Base-by-base conservation (phyloP, 495 filamentous ascomycete species). In the Talaromyces borbonicus region DNA sequence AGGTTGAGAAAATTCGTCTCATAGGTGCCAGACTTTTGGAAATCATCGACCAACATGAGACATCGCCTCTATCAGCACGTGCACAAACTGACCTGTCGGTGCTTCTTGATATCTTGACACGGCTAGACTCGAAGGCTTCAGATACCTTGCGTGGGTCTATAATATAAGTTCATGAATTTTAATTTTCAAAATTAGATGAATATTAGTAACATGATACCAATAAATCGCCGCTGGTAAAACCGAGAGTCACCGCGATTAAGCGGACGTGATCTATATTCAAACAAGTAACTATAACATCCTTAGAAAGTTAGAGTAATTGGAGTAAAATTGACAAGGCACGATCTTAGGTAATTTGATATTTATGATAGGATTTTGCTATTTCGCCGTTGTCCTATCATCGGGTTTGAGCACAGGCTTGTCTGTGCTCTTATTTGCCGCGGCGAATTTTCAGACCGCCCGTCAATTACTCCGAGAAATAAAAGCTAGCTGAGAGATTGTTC, bases 1-100 rank as follows among this genome's bases (percentile, higher is more conserved):
- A 60, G 57, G 57, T 61, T 1, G 58, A 61, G 44, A 61, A 61
- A 33, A 56, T 61, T 15, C 49, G 58, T 12, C 51, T 59, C 16
- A 57, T 59, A 6, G 56, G 58, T 14, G 58, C 58, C 16, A 53
- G 51, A 33, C 46, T 61, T 4, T 49, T 61, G 12, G 58, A 52
- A 32, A 57, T 61, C 16, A 59, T 60, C 15, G 52, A 59, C 40
- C 52, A 57, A 46, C 31, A 56, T 50, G 42, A 56, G 46, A 27
- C 33, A 4, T 54, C 54, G 0, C 51, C 54, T 20, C 41, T 56
- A 8, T 51, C 49, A 22, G 39, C 27, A 23, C 44, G 54, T 20
- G 54, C 54, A 11, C 51, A 46, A n/a, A 52, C 35, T 32, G 51
- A 56, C 31, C 46, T 56, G 3, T 51, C 51, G 18, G 51, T 54